Evolutionary conservation across 208 protist species (phyloP).

Genomic region (Strigomonas oncopelti): DNA sequence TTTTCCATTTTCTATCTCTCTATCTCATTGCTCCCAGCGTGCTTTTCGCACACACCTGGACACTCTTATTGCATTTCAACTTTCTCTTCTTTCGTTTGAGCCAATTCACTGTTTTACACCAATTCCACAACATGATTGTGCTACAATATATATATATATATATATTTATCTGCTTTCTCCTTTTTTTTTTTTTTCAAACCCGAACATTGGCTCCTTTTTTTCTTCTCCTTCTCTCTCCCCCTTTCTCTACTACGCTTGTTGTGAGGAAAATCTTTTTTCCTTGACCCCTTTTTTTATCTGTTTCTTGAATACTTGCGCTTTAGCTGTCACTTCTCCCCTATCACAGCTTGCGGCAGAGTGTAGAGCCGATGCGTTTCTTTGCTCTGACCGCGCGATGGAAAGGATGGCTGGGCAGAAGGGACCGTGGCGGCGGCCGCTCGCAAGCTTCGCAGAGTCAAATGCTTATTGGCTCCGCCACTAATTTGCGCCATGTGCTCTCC

Average conservation of each 20-base stretch:
- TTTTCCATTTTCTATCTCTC: no score
- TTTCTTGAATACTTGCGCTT: no score
- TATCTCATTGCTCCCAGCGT: no score
- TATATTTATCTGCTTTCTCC: neutral
- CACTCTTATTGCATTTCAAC: no score
- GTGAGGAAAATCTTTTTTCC: neutral
- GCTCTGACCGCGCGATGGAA: no score
- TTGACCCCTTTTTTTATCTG: neutral
- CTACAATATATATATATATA: no score
- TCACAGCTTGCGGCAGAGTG: neutral
- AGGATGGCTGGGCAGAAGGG: neutral
- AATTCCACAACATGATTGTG: no score
- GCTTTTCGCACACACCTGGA: no score
- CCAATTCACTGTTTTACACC: no score
- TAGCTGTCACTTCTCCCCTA: neutral
- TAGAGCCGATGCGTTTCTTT: neutral
- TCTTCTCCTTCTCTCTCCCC: neutral
- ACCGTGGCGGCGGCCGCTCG: no score
- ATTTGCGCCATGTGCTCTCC: neutral
- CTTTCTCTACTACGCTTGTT: neutral
- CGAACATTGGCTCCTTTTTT: neutral
- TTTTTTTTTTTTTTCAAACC: neutral
- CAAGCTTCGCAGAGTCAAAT: neutral
- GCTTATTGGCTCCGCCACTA: slow-evolving; percentile 3
- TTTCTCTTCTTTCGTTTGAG: no score